Percentiles rank a stretch among this genome's conserved stretches.
Conservation (phyloP, 306 rosid genomes). For the Prunus armeniaca region DNA sequence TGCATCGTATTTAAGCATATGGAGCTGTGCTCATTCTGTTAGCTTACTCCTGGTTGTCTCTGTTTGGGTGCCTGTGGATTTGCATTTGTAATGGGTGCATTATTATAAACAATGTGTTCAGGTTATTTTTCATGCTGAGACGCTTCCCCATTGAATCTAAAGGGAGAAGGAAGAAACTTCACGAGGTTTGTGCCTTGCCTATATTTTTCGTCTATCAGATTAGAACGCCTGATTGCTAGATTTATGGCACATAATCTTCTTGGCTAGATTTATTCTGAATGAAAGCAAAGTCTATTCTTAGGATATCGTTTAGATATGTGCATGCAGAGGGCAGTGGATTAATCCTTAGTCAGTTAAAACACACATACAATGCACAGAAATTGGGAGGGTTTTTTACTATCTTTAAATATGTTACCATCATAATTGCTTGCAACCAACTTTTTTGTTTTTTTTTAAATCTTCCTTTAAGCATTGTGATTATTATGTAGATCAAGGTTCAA, state of each 20-base stretch:
- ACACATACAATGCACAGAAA: not conserved
- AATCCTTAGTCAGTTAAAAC: not conserved
- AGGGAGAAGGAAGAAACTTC: constrained; percentile 97
- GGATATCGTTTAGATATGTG: not conserved
- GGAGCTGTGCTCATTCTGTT: constrained; percentile 14
- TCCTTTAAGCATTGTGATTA: not conserved
- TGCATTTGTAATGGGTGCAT: constrained; percentile 6
- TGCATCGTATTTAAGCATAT: constrained; percentile 17
- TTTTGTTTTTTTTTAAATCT: not conserved
- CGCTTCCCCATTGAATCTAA: constrained; percentile 96
- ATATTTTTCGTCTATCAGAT: constrained; percentile 25
- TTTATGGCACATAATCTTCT: not conserved
- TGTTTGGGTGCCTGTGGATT: constrained; percentile 10
- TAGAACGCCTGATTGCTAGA: not conserved
- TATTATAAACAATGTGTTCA: constrained; percentile 23
- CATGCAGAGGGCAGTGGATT: not conserved
- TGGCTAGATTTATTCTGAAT: not conserved
- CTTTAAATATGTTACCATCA: not conserved
- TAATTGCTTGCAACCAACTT: not conserved
- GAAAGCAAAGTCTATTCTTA: not conserved
- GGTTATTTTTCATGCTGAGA: constrained; percentile 95
- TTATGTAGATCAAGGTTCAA: not conserved
- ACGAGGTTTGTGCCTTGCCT: constrained; percentile 64
- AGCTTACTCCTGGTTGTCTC: constrained; percentile 4
- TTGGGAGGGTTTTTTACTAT: not conserved